Base-by-base conservation (phyloP, 2,329 filamentous ascomycete genomes). In the Phyllachora maydis region DNA sequence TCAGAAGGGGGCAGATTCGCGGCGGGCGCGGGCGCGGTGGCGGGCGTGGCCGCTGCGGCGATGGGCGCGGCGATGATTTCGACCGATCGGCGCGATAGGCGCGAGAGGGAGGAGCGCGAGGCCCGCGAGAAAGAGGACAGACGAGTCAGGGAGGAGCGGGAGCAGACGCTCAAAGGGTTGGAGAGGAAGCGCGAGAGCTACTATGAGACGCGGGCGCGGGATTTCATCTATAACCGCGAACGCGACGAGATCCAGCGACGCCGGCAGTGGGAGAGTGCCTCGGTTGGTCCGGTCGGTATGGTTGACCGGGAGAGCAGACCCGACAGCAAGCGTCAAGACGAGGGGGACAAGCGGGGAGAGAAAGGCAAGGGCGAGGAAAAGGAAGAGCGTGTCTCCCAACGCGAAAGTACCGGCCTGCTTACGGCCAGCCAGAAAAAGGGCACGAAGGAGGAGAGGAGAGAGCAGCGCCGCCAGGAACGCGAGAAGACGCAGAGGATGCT, bases 31-130 rank as follows among this genome's bases (percentile, higher is more conserved):
- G 45, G 49, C 23, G 56, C 56, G n/a, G 47, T 56, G 9, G 49
- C 50, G 14, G 58, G 52, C 11, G 47, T 55, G 19, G 55, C 54
- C 7, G 57, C 57, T 9, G 57, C 54, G 19, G 48, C 47, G 13
- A 46, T 55, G 23, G 46, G 50, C 10, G 45, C 33, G 6, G n/a
- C n/a, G n/a, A n/a, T n/a, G n/a, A n/a, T n/a, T n/a, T n/a, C n/a
- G n/a, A n/a, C 11, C n/a, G 28, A 26, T 4, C 27, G 33, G 5
- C 14, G 26, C 6, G 19, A 16, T 10, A 15, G 22, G 5, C 33
- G 30, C 6, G 32, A 35, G 14, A 29, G 30, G 8, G 37, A 39
- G 16, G 40, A 37, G 22, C 29, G 32, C 6, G n/a, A n/a, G n/a
- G n/a, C n/a, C n/a, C 32, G 29, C 11, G 30, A 37, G 19, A 33